phyloP scores from a whole-genome alignment of 306 rosid genomes.

The Vigna reflexopilosa region DNA sequence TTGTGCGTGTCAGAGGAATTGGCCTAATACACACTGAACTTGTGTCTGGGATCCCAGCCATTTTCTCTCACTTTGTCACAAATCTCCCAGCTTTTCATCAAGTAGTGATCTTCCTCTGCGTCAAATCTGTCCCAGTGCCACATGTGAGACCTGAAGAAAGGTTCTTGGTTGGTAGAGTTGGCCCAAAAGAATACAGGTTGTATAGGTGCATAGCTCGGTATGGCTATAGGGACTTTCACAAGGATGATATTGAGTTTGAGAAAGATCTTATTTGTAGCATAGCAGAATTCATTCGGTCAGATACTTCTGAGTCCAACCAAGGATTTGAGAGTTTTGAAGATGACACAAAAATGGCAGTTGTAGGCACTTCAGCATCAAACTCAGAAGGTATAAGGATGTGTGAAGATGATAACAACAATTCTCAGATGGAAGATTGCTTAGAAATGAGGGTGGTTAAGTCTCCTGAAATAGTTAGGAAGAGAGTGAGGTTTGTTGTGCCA shows the following conservation, averaged over 20 bases:
- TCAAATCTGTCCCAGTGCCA: constrained; percentile 96
- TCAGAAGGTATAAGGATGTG: constrained; percentile 68
- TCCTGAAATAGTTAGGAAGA: constrained; percentile 61
- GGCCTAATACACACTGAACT: constrained; percentile 97
- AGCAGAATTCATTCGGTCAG: constrained; percentile 84
- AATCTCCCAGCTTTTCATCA: constrained; percentile 98
- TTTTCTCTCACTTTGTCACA: constrained; percentile 96
- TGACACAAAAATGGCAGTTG: constrained; percentile 85
- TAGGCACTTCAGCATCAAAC: constrained; percentile 79
- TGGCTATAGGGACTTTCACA: constrained; percentile 87
- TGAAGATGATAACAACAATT: constrained; percentile 50
- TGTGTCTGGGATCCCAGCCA: constrained; percentile 92
- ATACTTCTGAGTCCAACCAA: constrained; percentile 47
- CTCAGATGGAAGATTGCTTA: constrained; percentile 52
- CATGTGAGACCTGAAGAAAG: constrained; percentile 90
- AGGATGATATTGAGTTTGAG: constrained; percentile 88
- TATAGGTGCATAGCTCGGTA: constrained; percentile 96
- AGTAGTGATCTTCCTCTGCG: constrained; percentile 91
- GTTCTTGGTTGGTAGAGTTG: constrained; percentile 96
- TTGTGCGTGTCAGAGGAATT: constrained; percentile 88
- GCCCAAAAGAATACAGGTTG: constrained; percentile 86
- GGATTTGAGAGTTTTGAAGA: constrained; percentile 55
- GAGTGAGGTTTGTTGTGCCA: constrained; percentile 84
- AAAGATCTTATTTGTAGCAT: constrained; percentile 87
- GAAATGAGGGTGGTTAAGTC: constrained; percentile 73